Evolutionary conservation across 1,139 yeast species (phyloP).

Genomic region (Protomyces macrosporus): DNA sequence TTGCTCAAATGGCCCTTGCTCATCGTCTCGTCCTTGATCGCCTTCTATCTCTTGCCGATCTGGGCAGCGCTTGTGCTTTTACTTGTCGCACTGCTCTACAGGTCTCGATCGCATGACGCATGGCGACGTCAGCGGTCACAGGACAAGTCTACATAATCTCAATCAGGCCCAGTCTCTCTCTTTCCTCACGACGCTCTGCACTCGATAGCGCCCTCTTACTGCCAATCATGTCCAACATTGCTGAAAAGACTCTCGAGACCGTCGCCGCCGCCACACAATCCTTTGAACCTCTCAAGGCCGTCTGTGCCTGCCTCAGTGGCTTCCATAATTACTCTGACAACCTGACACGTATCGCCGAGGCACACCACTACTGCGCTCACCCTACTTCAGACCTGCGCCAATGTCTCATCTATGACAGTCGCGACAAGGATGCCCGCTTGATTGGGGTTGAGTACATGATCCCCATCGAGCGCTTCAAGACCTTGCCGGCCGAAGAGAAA

Average conservation of each 20-base stretch:
- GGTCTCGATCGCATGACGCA: too few species aligned
- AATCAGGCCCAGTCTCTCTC: background rate
- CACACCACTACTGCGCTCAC: constrained; percentile 25
- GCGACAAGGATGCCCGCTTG: constrained; percentile 16
- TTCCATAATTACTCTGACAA: constrained; percentile 25
- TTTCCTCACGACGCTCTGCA: too few species aligned
- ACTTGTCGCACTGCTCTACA: too few species aligned
- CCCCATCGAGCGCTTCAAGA: constrained; percentile 15
- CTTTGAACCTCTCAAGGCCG: constrained; percentile 12
- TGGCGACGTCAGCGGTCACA: too few species aligned
- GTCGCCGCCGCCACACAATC: constrained; percentile 19
- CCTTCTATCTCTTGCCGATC: background rate
- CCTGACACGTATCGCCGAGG: constrained; percentile 21
- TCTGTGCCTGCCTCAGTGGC: constrained; percentile 26
- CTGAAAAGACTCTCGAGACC: constrained; percentile 9
- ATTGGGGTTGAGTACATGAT: constrained; percentile 29
- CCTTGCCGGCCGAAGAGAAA: constrained; percentile 23
- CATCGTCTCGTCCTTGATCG: background rate
- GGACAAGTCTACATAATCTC: background rate
- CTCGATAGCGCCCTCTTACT: background rate
- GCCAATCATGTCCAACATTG: constrained; percentile 6
- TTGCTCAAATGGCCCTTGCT: constrained; percentile 1
- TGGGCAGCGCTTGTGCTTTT: too few species aligned
- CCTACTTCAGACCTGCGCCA: constrained; percentile 20
- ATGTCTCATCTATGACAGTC: constrained; percentile 25